phyloP scores from a whole-genome alignment of 768 basidiomycete genomes.

The Phylloporus arenicola region DNA sequence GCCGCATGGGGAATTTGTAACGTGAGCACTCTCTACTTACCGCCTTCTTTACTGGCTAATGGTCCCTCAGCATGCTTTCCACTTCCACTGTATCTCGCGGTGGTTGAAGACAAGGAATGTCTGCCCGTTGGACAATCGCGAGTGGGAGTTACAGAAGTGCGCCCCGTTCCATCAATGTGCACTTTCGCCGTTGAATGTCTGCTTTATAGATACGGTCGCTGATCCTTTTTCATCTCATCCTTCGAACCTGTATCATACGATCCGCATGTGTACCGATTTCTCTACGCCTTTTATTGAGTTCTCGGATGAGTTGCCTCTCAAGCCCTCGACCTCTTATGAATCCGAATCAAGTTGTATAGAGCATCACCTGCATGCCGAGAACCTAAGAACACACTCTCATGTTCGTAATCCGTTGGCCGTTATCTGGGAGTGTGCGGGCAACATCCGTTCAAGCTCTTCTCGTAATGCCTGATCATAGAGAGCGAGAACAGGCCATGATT shows the following conservation, averaged over 20 bases:
- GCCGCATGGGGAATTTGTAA: constrained; percentile 99
- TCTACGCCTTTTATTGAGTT: not conserved
- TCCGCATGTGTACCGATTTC: constrained; percentile 13
- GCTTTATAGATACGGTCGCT: constrained; percentile 38
- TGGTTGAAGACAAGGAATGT: constrained; percentile 99
- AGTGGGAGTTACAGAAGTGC: constrained; percentile 96
- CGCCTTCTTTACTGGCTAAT: not conserved
- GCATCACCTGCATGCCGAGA: not conserved
- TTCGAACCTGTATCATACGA: constrained; percentile 17
- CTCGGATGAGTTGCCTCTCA: not conserved
- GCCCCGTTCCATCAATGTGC: constrained; percentile 24
- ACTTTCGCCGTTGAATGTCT: not conserved
- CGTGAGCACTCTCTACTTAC: constrained; percentile 35
- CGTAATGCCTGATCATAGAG: constrained; percentile 15
- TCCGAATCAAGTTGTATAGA: not conserved
- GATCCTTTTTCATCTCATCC: constrained; percentile 8
- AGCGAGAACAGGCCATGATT: constrained; percentile 19
- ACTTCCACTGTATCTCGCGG: constrained; percentile 98
- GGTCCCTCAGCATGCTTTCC: constrained; percentile 82
- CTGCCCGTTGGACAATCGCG: constrained; percentile 90
- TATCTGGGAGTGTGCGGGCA: constrained; percentile 2
- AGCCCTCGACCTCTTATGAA: not conserved
- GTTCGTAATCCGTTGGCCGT: not conserved
- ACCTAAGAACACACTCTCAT: not conserved
- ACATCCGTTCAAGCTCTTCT: constrained; percentile 16